Conservation (phyloP, 192 early-diverging fungal species). For the Dispira parvispora region DNA sequence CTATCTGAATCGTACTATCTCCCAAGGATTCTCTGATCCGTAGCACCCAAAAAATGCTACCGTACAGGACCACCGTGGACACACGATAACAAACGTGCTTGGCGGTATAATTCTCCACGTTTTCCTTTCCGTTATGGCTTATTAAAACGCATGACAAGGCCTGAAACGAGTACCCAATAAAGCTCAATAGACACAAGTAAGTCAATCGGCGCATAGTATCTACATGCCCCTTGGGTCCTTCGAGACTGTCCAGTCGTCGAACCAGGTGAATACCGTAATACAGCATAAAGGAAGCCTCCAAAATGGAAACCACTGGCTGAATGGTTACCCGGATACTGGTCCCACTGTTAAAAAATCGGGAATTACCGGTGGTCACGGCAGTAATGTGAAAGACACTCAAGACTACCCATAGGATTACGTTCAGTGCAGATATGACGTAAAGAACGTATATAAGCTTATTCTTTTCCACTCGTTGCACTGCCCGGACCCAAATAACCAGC, state of each 20-base stretch:
- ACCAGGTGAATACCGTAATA: constrained; percentile 5
- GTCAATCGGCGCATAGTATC: background rate
- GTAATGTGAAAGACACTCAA: background rate
- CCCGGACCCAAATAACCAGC: constrained; percentile 1
- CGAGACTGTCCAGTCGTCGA: too few species aligned
- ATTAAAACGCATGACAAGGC: background rate
- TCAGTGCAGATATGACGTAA: background rate
- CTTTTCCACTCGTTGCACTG: background rate
- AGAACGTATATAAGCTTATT: background rate
- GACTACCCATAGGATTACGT: background rate
- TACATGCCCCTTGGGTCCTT: background rate
- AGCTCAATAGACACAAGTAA: background rate
- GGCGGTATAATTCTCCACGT: background rate
- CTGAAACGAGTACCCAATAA: constrained; percentile 8
- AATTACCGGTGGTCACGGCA: background rate
- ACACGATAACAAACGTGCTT: background rate
- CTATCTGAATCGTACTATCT: background rate
- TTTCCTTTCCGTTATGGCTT: background rate
- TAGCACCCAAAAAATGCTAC: constrained; percentile 1
- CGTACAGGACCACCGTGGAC: background rate
- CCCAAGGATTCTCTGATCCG: background rate
- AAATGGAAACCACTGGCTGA: background rate
- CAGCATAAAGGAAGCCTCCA: background rate
- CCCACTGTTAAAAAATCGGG: background rate
- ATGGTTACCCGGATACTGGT: background rate